Percentiles rank a stretch among this genome's conserved stretches.
Conservation (phyloP, 2,329 filamentous ascomycete species). For the Stagonosporopsis tanaceti region DNA sequence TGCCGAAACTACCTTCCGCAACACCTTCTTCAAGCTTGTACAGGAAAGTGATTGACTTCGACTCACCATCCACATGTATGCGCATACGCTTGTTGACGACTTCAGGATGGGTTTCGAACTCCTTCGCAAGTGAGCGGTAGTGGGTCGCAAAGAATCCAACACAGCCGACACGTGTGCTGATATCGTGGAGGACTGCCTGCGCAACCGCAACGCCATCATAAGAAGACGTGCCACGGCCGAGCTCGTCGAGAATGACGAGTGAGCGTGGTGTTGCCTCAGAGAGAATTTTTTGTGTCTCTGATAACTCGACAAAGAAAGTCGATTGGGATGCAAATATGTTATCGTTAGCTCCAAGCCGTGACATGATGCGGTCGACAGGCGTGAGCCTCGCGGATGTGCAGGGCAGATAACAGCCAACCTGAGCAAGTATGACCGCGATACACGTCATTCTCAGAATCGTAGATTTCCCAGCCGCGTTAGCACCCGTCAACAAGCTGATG, state of each 20-base stretch:
- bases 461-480: slow-evolving; percentile 97
- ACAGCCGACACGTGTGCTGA: slow-evolving; percentile 91
- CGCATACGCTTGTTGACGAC: slow-evolving; percentile 89
- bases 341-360: slow-evolving; percentile 94
- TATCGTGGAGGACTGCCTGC: slow-evolving; percentile 95
- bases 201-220: slow-evolving; percentile 98
- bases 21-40: slow-evolving; percentile 94
- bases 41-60: slow-evolving; percentile 90
- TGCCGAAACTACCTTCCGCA: slow-evolving; percentile 95
- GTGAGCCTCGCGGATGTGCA: slow-evolving; percentile 83
- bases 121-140: slow-evolving; percentile 90
- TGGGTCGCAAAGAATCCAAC: slow-evolving; percentile 98
- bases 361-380: slow-evolving; percentile 97
- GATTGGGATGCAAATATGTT: slow-evolving; percentile 98
- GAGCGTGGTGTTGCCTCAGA: slow-evolving; percentile 92
- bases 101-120: slow-evolving; percentile 90
- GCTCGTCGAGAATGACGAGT: slow-evolving; percentile 94
- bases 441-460: slow-evolving; percentile 97
- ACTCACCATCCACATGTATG: slow-evolving; percentile 86
- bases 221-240: slow-evolving; percentile 91
- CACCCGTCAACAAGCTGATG: slow-evolving; percentile 91
- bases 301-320: slow-evolving; percentile 97
- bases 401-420: slow-evolving; percentile 92
- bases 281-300: slow-evolving; percentile 97
- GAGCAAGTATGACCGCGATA: slow-evolving; percentile 95